phyloP scores from a whole-genome alignment of 176 grass and related monocot species.

The Bonia amplexicaulis region DNA sequence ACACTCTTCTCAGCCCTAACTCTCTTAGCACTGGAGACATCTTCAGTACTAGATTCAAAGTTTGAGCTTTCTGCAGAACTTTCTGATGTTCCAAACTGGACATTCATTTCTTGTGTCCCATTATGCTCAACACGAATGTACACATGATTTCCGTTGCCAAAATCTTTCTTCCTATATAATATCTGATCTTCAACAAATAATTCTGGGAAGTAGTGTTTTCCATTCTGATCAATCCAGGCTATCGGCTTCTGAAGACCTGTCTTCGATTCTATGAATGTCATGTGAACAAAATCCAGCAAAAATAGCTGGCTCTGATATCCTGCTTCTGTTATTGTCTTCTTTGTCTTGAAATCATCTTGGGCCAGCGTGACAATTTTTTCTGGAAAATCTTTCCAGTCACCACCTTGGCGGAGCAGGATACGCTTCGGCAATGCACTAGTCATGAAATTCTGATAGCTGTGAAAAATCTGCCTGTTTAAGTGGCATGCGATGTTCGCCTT shows the following conservation, averaged over 20 bases:
- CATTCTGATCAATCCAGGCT: conserved; percentile 83
- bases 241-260: conserved; percentile 63
- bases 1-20: conserved; percentile 32
- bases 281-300: conserved; percentile 84
- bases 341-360: conserved; percentile 56
- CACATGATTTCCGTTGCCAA: conserved; percentile 18
- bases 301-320: conserved; percentile 38
- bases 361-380: conserved; percentile 58
- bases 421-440: conserved; percentile 55
- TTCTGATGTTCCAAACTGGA: conserved; percentile 30
- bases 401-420: conserved; percentile 62
- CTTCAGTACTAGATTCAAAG: conserved; percentile 54
- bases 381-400: conserved; percentile 75
- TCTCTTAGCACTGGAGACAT: conserved; percentile 48
- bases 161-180: conserved; percentile 38
- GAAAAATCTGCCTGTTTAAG: conserved; percentile 46
- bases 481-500: conserved; percentile 38
- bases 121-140: conserved; percentile 40
- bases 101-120: conserved; percentile 32
- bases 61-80: conserved; percentile 86
- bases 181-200: conserved; percentile 33
- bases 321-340: conserved; percentile 74
- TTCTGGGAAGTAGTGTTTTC: conserved; percentile 70
- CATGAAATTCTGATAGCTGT: conserved; percentile 74
- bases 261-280: conserved; percentile 57